Evolutionary conservation across 345 rosid species (phyloP).

Genomic region (Aquilaria yunnanensis): DNA sequence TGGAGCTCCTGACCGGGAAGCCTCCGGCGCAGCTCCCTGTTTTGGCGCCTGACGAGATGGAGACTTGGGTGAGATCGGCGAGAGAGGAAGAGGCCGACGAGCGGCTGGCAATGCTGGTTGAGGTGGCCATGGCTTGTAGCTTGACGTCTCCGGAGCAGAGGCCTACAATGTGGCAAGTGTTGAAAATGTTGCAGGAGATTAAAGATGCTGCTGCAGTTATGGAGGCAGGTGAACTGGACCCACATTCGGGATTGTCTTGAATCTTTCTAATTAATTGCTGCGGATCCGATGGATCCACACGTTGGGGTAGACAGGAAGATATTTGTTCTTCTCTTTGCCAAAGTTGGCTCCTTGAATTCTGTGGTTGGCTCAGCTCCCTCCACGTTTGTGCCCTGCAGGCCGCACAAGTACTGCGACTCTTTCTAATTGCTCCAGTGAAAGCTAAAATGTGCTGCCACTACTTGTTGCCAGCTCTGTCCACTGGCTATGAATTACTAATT

Average conservation of each 20-base stretch:
- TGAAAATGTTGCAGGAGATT: constrained; percentile 90
- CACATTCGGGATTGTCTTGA: constrained; percentile 20
- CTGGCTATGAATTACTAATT: too few relatives aligned
- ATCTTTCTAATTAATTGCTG: background rate
- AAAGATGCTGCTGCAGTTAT: constrained; percentile 46
- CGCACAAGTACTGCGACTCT: too few relatives aligned
- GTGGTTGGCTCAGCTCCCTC: too few relatives aligned
- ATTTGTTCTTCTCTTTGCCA: background rate
- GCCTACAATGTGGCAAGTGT: constrained; percentile 95
- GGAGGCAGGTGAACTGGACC: constrained; percentile 45
- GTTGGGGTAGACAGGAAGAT: background rate
- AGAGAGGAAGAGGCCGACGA: constrained; percentile 54
- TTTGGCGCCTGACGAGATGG: constrained; percentile 29
- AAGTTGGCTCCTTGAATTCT: too few relatives aligned
- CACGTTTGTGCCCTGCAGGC: too few relatives aligned
- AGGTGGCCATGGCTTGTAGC: constrained; percentile 68
- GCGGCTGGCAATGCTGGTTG: constrained; percentile 63
- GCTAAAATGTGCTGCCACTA: too few relatives aligned
- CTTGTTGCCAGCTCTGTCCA: too few relatives aligned
- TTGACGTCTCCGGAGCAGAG: constrained; percentile 72
- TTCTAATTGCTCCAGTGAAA: too few relatives aligned
- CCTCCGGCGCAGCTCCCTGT: constrained; percentile 57
- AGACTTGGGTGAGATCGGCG: constrained; percentile 48
- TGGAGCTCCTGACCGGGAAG: constrained; percentile 79
- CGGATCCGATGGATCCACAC: background rate